Evolutionary conservation across 2,329 filamentous ascomycete genomes (phyloP), one percentile per base, ranked within the genome.

Genomic region (Pestalotiopsis fici): DNA sequence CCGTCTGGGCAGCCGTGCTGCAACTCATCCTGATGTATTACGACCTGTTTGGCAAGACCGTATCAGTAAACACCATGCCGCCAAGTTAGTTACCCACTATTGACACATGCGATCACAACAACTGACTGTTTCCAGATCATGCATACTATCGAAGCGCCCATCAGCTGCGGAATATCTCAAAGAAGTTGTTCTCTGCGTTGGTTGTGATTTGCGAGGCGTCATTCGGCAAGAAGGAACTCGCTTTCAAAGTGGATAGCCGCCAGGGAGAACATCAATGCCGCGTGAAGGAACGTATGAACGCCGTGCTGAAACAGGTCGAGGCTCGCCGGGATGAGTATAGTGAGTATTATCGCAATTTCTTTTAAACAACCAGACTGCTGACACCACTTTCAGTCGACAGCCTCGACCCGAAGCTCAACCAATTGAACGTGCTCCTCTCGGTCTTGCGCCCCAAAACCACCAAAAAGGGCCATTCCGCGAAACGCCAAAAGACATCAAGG

Each of bases 1-100:
- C 81, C n/a, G 71, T 86, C 25, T 86, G 84, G 83, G 81, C 79
- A 18, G 81, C 80, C 71, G 74, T 85, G 73, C 86, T 85, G 83
- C 82, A 85, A 68, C 73, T 85, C 66, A 82, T 86, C 56, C 76
- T 86, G 54, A 80, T 85, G 71, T 85, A 86, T 68, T 79, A 80
- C 25, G 82, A 85, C 65, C 74, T 85, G 59, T 74, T 79, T 66
- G 57, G 57, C 27, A 31, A 35, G 73, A 54, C 57, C n/a, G 28
- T 31, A 18, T 31, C 57, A 7, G 37, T 31, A n/a, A 35, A 27
- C 9, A 63, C 28, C 13, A 47, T 47, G 23, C 43, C 23, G n/a
- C 63, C 47, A 27, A 43, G 47, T 65, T 12, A 59, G 64, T 54
- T 65, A n/a, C 6, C 47, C 12, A 9, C 9, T 47, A 25, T 21